Evolutionary conservation across 768 basidiomycete genomes (phyloP).

Genomic region (Leccinum aurantiacum): DNA sequence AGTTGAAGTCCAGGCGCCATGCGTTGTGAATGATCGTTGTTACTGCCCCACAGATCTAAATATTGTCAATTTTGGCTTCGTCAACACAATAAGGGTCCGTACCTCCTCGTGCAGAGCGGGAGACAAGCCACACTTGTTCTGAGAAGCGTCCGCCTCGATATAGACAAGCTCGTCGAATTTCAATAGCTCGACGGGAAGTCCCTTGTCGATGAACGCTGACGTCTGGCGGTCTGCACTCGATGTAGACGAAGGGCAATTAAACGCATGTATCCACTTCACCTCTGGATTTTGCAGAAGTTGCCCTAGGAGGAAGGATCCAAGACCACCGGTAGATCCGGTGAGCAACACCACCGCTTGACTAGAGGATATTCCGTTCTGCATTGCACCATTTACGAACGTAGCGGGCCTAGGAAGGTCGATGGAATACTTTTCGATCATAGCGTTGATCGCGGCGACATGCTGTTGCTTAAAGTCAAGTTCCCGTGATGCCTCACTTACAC

Average conservation of each 20-base stretch:
- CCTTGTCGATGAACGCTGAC: conserved; percentile 35
- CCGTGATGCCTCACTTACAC: neutral
- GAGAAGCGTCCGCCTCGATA: conserved; percentile 38
- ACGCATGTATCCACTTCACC: conserved; percentile 32
- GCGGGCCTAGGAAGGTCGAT: neutral
- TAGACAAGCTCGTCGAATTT: conserved; percentile 33
- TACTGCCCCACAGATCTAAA: conserved; percentile 22
- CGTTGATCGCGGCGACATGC: conserved; percentile 26
- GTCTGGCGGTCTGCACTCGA: conserved; percentile 30
- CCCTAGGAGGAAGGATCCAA: conserved; percentile 39
- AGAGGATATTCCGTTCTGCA: neutral
- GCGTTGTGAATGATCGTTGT: conserved; percentile 30
- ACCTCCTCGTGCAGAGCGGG: conserved; percentile 32
- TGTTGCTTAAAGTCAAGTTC: neutral
- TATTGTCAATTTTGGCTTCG: neutral
- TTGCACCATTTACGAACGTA: neutral
- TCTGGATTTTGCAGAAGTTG: conserved; percentile 23
- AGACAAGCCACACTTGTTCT: conserved; percentile 30
- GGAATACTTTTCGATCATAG: conserved; percentile 26
- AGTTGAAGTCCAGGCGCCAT: conserved; percentile 40
- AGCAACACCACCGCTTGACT: conserved; percentile 12
- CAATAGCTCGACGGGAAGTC: conserved; percentile 31
- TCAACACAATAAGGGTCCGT: neutral
- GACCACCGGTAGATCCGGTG: conserved; percentile 45
- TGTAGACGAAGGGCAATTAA: conserved; percentile 29